phyloP scores from a whole-genome alignment of 768 basidiomycete species.

The Mycena alexandri region DNA sequence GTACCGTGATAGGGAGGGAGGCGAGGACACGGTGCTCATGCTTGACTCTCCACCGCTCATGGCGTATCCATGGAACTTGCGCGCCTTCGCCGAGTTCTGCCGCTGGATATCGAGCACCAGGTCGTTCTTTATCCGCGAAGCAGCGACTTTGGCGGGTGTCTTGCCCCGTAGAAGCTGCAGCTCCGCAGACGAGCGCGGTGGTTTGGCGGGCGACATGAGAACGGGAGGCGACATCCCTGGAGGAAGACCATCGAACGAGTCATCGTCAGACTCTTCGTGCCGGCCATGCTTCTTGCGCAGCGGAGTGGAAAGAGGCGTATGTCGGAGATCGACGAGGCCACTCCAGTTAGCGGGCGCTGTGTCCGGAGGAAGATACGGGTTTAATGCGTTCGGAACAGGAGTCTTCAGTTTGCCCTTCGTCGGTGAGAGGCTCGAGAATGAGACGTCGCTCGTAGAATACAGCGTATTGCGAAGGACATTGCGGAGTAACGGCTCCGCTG shows the following conservation, averaged over 20 bases:
- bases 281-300: conserved; percentile 50
- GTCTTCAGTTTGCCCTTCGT: conserved; percentile 65
- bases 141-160: conserved; percentile 68
- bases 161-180: conserved; percentile 48
- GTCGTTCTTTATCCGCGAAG: conserved; percentile 69
- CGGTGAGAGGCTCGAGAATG: conserved; percentile 49
- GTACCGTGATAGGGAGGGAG: conserved; percentile 81
- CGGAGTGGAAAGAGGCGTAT: conserved; percentile 64
- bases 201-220: conserved; percentile 69
- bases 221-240: conserved; percentile 70
- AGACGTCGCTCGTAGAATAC: conserved; percentile 53
- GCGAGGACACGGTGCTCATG: conserved; percentile 76
- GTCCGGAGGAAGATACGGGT: conserved; percentile 71
- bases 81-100: conserved; percentile 47
- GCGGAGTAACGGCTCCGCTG: conserved; percentile 56
- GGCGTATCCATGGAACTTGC: conserved; percentile 45
- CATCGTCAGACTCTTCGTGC: conserved; percentile 56
- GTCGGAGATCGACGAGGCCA: conserved; percentile 80
- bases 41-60: conserved; percentile 65
- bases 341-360: conserved; percentile 70
- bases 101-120: conserved; percentile 68
- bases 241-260: conserved; percentile 67
- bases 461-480: conserved; percentile 67
- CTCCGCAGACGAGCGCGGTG: conserved; percentile 55
- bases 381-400: conserved; percentile 65